Percentiles rank a stretch among this genome's conserved stretches.
Evolutionary conservation across 106 monocot species (phyloP).

Genomic region (Acorus gramineus): DNA sequence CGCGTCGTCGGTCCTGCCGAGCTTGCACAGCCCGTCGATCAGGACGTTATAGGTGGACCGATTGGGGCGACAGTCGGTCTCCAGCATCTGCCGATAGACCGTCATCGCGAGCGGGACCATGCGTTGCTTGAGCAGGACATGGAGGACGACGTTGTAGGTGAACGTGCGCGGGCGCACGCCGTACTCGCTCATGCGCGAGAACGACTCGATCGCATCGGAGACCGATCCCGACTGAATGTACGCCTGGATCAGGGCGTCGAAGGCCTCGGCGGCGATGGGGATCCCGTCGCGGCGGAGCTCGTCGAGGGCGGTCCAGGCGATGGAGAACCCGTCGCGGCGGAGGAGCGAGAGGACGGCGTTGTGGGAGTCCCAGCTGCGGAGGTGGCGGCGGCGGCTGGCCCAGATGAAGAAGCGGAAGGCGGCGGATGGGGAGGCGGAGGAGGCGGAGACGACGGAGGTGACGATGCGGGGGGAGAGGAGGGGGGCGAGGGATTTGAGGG

Average conservation of each 20-base stretch:
- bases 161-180: slow-evolving; percentile 46
- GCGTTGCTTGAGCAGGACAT: slow-evolving; percentile 35
- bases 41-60: slow-evolving; percentile 47
- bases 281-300: slow-evolving; percentile 17
- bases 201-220: slow-evolving; percentile 39
- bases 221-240: slow-evolving; percentile 49
- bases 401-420: slow-evolving; percentile 57
- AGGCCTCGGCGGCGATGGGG: not conserved
- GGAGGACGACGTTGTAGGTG: slow-evolving; percentile 55
- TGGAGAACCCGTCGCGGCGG: slow-evolving; percentile 3
- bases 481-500: slow-evolving; percentile 42
- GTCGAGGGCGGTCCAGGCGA: slow-evolving; percentile 12
- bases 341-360: slow-evolving; percentile 36
- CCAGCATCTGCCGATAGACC: slow-evolving; percentile 55
- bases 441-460: slow-evolving; percentile 26
- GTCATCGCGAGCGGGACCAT: slow-evolving; percentile 49
- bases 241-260: slow-evolving; percentile 8
- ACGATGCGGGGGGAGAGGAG: slow-evolving; percentile 31
- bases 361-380: slow-evolving; percentile 37
- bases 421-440: slow-evolving; percentile 9
- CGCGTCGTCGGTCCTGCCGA: slow-evolving; percentile 39
- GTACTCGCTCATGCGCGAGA: slow-evolving; percentile 53
- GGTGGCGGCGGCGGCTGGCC: slow-evolving; percentile 19
- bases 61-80: slow-evolving; percentile 45
- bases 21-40: slow-evolving; percentile 52